A percentile compares a stretch with the other conserved stretches of the same genome.
These are phyloP conservation scores for Vigna mungo DNA, from an alignment of 306 rosid species.

Conservation along the genomic window DNA sequence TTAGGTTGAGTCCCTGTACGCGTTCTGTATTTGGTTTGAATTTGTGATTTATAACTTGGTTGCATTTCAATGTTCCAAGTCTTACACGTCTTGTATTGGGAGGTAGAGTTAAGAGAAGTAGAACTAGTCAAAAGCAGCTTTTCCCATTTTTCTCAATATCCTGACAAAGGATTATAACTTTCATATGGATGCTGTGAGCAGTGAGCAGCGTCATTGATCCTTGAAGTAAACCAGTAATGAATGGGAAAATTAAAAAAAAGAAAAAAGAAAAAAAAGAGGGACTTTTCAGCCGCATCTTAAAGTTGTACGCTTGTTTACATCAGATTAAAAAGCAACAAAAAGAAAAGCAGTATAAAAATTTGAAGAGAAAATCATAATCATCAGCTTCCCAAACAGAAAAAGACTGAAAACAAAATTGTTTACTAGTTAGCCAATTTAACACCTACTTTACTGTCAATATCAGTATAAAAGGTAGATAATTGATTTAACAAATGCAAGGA, in stretches of 20 bases:
- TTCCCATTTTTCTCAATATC: slow-evolving; percentile 15
- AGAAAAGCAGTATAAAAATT: slow-evolving; percentile 6
- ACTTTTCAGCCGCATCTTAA: slow-evolving; percentile 13
- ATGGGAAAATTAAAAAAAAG: background rate
- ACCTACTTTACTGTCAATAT: slow-evolving; percentile 8
- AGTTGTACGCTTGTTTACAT: background rate
- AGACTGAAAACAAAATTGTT: slow-evolving; percentile 18
- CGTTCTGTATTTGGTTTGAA: background rate
- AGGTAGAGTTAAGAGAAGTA: background rate
- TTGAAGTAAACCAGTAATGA: slow-evolving; percentile 9
- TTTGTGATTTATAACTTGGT: background rate
- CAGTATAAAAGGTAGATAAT: slow-evolving; percentile 5
- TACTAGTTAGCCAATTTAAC: slow-evolving; percentile 26
- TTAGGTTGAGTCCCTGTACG: background rate
- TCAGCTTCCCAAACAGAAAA: slow-evolving; percentile 31
- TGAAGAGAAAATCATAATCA: background rate
- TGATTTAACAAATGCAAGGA: slow-evolving; percentile 14
- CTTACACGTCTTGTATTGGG: background rate
- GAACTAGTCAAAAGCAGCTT: slow-evolving; percentile 20
- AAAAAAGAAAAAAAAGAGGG: background rate
- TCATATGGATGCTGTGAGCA: background rate
- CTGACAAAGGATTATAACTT: background rate
- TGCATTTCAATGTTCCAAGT: background rate
- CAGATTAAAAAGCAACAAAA: slow-evolving; percentile 22
- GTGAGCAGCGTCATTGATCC: background rate